Evolutionary conservation across 1,139 yeast genomes (phyloP).

Genomic region (Dujonia santamariae): DNA sequence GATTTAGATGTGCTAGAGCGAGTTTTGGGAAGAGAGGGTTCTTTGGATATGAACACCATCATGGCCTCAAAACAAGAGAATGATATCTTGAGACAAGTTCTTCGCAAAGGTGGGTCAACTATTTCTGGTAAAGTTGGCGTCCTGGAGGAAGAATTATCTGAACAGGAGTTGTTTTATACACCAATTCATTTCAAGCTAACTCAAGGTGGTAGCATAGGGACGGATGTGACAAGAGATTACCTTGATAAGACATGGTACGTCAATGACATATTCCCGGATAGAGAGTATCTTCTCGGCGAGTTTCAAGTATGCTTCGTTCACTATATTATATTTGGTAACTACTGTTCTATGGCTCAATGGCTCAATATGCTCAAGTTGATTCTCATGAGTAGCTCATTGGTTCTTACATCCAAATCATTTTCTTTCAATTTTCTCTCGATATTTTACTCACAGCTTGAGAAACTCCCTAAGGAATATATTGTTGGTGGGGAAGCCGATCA

Average conservation of each 20-base stretch:
- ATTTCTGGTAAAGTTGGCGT: neutral
- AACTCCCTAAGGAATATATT: constrained; percentile 24
- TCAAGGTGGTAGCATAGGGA: constrained; percentile 8
- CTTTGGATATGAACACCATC: constrained; percentile 19
- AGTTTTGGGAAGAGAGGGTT: constrained; percentile 18
- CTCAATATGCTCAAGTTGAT: constrained; percentile 19
- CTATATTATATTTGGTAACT: constrained; percentile 26
- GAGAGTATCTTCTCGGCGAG: constrained; percentile 22
- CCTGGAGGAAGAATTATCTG: constrained; percentile 7
- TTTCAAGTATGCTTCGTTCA: constrained; percentile 23
- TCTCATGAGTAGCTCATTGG: constrained; percentile 20
- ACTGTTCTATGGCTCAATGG: constrained; percentile 33
- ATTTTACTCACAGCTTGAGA: constrained; percentile 17
- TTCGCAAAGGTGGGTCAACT: constrained; percentile 6
- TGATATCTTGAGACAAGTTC: constrained; percentile 18
- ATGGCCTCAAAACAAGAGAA: constrained; percentile 29
- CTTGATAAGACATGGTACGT: constrained; percentile 31
- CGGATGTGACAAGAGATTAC: constrained; percentile 18
- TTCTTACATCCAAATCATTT: constrained; percentile 13
- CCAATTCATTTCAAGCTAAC: constrained; percentile 19
- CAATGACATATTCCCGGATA: constrained; percentile 18
- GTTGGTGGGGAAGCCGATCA: constrained; percentile 16
- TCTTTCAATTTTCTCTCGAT: constrained; percentile 14
- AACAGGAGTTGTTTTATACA: constrained; percentile 22
- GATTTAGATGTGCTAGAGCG: constrained; percentile 20